These are phyloP conservation scores for Raffaelea ambrosiae DNA, from an alignment of 2,329 filamentous ascomycete genomes.

Conservation along the genomic window DNA sequence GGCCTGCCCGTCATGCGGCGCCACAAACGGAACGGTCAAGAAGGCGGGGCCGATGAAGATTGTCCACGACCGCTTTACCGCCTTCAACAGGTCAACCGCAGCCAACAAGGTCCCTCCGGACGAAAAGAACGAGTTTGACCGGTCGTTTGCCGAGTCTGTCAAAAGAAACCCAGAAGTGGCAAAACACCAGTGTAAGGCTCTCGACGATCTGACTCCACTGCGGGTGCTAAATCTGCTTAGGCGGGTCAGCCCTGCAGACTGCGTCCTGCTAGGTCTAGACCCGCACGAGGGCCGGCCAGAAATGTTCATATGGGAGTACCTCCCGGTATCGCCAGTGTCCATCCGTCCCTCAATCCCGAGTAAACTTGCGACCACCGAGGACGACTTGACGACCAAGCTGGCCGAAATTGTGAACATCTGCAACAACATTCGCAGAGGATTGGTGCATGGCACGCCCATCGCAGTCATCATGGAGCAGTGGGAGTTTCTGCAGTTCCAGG, in stretches of 20 bases:
- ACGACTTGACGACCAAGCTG: conserved; percentile 94
- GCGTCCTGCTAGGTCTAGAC: conserved; percentile 83
- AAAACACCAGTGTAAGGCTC: conserved; percentile 82
- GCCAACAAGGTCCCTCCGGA: conserved; percentile 74
- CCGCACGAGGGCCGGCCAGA: conserved; percentile 81
- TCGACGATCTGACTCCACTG: conserved; percentile 88
- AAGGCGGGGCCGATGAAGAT: conserved; percentile 88
- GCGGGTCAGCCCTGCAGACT: conserved; percentile 74
- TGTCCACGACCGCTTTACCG: conserved; percentile 83
- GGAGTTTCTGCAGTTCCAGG: conserved; percentile 91
- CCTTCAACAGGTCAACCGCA: conserved; percentile 82
- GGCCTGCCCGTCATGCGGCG: conserved; percentile 69
- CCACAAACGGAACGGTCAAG: conserved; percentile 83
- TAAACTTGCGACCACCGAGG: conserved; percentile 91
- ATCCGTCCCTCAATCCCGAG: conserved; percentile 80
- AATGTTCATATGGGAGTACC: conserved; percentile 95
- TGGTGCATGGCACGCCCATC: conserved; percentile 76
- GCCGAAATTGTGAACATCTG: conserved; percentile 93
- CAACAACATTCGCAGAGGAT: conserved; percentile 71
- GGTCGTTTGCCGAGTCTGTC: conserved; percentile 73
- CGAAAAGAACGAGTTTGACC: conserved; percentile 77
- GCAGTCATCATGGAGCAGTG: conserved; percentile 94
- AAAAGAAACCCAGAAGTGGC: conserved; percentile 74
- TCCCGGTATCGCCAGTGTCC: conserved; percentile 88
- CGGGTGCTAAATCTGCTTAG: conserved; percentile 87